These are phyloP conservation scores for Panicum hallii DNA, from an alignment of 202 grass and related monocot genomes.

Conservation along the genomic window DNA sequence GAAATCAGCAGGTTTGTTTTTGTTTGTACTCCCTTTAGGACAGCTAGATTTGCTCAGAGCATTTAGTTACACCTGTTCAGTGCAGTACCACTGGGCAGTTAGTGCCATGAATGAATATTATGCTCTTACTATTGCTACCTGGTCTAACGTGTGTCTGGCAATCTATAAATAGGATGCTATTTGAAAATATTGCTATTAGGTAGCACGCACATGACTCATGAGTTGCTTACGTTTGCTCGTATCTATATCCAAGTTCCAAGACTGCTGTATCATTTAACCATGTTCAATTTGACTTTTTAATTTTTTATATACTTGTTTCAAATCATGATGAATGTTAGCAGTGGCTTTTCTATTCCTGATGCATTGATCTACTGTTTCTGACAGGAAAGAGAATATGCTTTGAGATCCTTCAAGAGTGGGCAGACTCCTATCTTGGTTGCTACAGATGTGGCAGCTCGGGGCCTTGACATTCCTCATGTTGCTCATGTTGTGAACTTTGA, in stretches of 20 bases:
- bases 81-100: neutral
- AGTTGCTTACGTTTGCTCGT: constrained; percentile 14
- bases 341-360: constrained; percentile 20
- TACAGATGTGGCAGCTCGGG: constrained; percentile 82
- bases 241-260: neutral
- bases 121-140: neutral
- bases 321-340: neutral
- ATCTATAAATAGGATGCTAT: neutral
- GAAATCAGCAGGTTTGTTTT: constrained; percentile 73
- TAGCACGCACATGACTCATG: neutral
- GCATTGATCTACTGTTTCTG: constrained; percentile 16
- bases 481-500: constrained; percentile 88
- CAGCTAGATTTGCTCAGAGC: neutral
- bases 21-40: constrained; percentile 21
- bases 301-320: constrained; percentile 18
- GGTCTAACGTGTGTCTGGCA: neutral
- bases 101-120: constrained; percentile 19
- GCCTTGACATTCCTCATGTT: constrained; percentile 87
- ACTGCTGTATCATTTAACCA: constrained; percentile 19
- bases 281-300: neutral
- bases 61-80: constrained; percentile 1
- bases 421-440: constrained; percentile 87
- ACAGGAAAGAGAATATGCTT: constrained; percentile 82
- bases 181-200: constrained; percentile 6
- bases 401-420: constrained; percentile 81